phyloP scores from a whole-genome alignment of 129 eudicot species.

The Arctium lappa region DNA sequence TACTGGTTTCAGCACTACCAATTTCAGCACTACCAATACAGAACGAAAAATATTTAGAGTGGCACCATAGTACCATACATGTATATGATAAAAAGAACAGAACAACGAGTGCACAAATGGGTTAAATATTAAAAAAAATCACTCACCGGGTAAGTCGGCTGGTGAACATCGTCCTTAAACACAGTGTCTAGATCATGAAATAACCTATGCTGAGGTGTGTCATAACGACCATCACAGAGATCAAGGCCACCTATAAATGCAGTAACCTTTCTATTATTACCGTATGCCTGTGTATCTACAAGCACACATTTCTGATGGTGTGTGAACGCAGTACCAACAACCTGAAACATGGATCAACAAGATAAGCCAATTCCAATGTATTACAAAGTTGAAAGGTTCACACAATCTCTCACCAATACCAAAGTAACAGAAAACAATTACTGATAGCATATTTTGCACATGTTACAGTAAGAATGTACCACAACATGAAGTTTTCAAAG shows the following conservation, averaged over 20 bases:
- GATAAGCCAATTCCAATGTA: not conserved
- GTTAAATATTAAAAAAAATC: not conserved
- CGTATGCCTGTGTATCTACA: conserved; percentile 81
- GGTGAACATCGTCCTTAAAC: conserved; percentile 76
- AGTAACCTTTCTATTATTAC: conserved; percentile 68
- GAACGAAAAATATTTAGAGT: not conserved
- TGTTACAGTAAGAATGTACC: not conserved
- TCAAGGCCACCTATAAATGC: conserved; percentile 94
- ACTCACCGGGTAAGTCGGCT: conserved; percentile 76
- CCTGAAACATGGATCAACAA: conserved; percentile 47
- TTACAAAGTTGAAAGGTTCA: not conserved
- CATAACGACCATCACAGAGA: conserved; percentile 99
- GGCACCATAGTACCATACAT: not conserved
- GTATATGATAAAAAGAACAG: not conserved
- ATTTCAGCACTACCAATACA: not conserved
- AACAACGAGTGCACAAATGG: not conserved
- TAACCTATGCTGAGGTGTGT: conserved; percentile 88
- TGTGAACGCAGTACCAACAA: conserved; percentile 80
- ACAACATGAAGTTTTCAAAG: not conserved
- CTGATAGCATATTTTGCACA: not conserved
- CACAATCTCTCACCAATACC: conserved; percentile 1
- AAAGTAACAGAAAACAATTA: not conserved
- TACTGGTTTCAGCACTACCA: not conserved
- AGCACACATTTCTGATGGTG: conserved; percentile 98
- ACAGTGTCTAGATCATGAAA: conserved; percentile 74